Base-by-base conservation (phyloP, 768 basidiomycete genomes). In the Leccinum subtestaceum region DNA sequence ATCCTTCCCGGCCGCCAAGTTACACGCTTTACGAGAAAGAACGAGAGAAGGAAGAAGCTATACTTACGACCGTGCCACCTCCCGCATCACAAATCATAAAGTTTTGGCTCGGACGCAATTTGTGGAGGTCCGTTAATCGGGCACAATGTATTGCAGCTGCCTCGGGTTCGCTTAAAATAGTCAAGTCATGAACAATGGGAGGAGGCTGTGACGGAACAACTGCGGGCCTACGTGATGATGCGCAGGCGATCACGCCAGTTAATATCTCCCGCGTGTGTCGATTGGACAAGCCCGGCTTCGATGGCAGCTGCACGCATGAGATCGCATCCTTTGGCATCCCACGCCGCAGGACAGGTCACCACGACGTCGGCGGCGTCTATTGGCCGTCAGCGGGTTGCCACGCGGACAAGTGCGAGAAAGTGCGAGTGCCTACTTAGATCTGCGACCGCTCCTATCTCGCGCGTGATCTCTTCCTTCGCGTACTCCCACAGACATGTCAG, bases 61-160 rank as follows among this genome's bases (percentile, higher is more conserved):
- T 21, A 75, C 80, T 50, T 74, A 78, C 81, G 50, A 89, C 87
- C 11, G 88, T 91, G 68, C 90, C 91, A 69, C 91, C 91, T 67
- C 90, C 93, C 19, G 91, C 92, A 72, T 95, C 93, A 67, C 89
- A 92, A n/a, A 95, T 89, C 72, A 95, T 86, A 69, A 95, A 95
- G 62, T 86, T 91, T 67, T 95, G 91, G 21, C 86, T 88, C 0
- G 90, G 82, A 53, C 83, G 85, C 55, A 95, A 76, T 63, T 87
- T 86, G 72, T 93, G 90, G 3, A 95, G 76, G 59, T 89, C 85
- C 31, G 89, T 90, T 53, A 95, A 77, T 59, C 88, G 84, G 3
- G 89, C 91, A 60, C 91, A 93, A 60, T 95, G 93, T 9, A 94
- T 89, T 8, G 93, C 93, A n/a, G 92, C 93, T 2, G 93, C 93